These are phyloP conservation scores for Gloeostereum incarnatum DNA, from an alignment of 768 basidiomycete genomes.

Conservation along the genomic window DNA sequence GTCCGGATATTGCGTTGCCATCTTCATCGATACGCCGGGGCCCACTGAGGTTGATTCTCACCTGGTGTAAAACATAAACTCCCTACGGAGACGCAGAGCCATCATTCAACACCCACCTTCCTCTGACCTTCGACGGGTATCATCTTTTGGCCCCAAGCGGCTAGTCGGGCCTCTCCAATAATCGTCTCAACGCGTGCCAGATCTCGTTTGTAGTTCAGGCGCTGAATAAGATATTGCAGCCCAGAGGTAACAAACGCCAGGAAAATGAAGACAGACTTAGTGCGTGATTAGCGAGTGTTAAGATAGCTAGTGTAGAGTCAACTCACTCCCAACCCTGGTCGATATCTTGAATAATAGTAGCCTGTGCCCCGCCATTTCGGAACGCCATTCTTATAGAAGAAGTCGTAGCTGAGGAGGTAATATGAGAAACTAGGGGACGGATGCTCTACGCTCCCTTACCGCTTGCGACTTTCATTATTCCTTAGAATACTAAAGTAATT, in stretches of 20 bases:
- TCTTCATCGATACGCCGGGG: slow-evolving; percentile 41
- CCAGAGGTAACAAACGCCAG: slow-evolving; percentile 67
- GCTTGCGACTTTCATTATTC: slow-evolving; percentile 62
- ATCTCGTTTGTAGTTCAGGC: slow-evolving; percentile 70
- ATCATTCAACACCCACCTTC: slow-evolving; percentile 39
- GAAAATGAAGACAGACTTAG: slow-evolving; percentile 68
- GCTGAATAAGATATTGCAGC: slow-evolving; percentile 76
- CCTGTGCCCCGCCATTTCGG: slow-evolving; percentile 95
- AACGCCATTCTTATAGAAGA: slow-evolving; percentile 97
- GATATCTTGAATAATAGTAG: slow-evolving; percentile 94
- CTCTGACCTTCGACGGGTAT: slow-evolving; percentile 51
- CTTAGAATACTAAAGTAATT: no score
- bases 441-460: slow-evolving; percentile 34
- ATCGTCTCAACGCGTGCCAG: slow-evolving; percentile 57
- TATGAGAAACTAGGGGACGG: slow-evolving; percentile 4
- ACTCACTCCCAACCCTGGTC: slow-evolving; percentile 80
- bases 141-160: slow-evolving; percentile 80
- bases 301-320: slow-evolving; percentile 13
- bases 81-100: slow-evolving; percentile 1
- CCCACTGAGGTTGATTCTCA: slow-evolving; percentile 63
- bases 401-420: slow-evolving; percentile 56
- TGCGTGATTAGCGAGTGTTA: background rate
- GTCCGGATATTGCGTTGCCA: slow-evolving; percentile 35
- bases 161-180: slow-evolving; percentile 48
- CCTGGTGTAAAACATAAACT: slow-evolving; percentile 28